These are phyloP conservation scores for Citrus mangshanensis DNA, from an alignment of 345 rosid species.

Conservation along the genomic window DNA sequence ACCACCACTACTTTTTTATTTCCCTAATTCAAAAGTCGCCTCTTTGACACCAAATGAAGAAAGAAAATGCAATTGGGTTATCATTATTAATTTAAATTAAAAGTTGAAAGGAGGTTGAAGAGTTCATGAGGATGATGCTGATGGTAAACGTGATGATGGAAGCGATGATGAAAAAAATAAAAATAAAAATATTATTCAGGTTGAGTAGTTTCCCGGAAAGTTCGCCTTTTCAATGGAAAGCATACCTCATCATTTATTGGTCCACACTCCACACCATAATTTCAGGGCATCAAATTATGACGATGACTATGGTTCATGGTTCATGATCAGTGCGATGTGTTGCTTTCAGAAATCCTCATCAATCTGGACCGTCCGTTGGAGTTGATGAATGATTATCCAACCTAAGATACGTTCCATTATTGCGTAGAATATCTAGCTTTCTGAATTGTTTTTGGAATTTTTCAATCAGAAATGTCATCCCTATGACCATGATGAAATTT, in stretches of 20 bases:
- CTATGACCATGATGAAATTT: constrained; percentile 22
- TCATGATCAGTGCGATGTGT: too few relatives aligned
- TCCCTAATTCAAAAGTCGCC: not conserved
- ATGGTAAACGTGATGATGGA: constrained; percentile 18
- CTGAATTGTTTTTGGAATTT: constrained; percentile 21
- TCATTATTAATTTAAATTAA: not conserved
- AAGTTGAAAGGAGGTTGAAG: constrained; percentile 19
- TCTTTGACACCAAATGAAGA: not conserved
- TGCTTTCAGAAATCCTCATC: not conserved
- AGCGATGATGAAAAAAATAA: constrained; percentile 9
- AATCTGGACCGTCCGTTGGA: constrained; percentile 18
- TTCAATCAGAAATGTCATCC: constrained; percentile 14
- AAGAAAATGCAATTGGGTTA: not conserved
- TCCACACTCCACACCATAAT: constrained; percentile 49
- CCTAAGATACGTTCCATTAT: constrained; percentile 29
- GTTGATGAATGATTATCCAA: constrained; percentile 4
- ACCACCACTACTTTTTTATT: not conserved
- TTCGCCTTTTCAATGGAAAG: constrained; percentile 46
- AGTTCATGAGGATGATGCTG: constrained; percentile 10
- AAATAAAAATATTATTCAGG: not conserved
- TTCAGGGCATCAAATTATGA: constrained; percentile 38
- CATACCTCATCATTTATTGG: constrained; percentile 52
- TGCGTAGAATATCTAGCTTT: constrained; percentile 24
- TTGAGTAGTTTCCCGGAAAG: constrained; percentile 44
- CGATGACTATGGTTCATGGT: not conserved